Conservation (phyloP, 768 basidiomycete species). For the Hemileccinum impolitum region DNA sequence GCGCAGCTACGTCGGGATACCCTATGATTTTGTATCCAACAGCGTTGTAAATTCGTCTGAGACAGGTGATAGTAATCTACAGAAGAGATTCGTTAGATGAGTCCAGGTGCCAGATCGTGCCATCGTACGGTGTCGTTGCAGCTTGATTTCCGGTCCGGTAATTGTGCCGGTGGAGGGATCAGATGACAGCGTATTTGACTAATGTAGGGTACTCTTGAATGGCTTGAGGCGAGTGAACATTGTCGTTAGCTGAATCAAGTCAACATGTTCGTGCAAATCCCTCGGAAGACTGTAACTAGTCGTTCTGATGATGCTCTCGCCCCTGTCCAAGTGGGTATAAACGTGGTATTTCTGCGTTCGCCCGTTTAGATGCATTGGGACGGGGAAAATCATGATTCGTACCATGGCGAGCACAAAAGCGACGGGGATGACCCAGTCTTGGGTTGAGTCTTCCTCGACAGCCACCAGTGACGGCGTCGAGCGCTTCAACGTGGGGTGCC, state of each 20-base stretch:
- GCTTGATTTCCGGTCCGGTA: constrained; percentile 29
- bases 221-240: constrained; percentile 30
- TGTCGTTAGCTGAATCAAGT: constrained; percentile 67
- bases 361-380: no score
- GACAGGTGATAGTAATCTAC: constrained; percentile 49
- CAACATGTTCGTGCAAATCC: constrained; percentile 55
- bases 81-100: background rate
- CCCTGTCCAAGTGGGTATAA: constrained; percentile 53
- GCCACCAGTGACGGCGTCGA: constrained; percentile 60
- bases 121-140: constrained; percentile 39
- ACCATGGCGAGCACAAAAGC: constrained; percentile 67
- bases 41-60: constrained; percentile 54
- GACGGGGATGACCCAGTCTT: constrained; percentile 71
- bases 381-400: constrained; percentile 9
- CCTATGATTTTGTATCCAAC: constrained; percentile 46
- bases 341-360: constrained; percentile 53
- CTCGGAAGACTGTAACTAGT: constrained; percentile 67
- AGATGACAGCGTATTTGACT: constrained; percentile 13
- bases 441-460: constrained; percentile 50
- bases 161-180: constrained; percentile 10
- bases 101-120: background rate
- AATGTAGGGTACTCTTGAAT: constrained; percentile 40
- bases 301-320: constrained; percentile 59
- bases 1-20: constrained; percentile 68
- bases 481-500: constrained; percentile 51